Base-by-base conservation (phyloP, 768 basidiomycete genomes). In the Podaxis carcinomalis region DNA sequence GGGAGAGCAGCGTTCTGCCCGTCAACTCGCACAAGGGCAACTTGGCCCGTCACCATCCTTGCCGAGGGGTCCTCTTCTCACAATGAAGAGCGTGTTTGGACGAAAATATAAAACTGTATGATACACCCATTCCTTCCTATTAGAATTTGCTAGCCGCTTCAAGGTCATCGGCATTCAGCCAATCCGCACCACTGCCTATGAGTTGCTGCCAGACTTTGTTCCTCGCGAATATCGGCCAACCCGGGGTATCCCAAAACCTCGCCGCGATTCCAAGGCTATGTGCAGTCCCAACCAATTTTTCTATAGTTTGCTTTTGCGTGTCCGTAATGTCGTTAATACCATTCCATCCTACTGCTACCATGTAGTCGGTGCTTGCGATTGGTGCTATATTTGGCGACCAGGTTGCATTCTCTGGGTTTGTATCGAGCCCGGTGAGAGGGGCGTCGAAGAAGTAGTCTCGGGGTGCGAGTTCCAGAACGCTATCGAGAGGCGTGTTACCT, bases 1-100 rank as follows among this genome's bases (percentile, higher is more conserved):
- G 0, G 86, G 86, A 42, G 87, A 88, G 51, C 78, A 76, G 27
- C 78, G 80, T 44, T 78, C 83, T 47, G 83, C 82, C 9, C 72
- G 88, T 47, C 75, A 76, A 52, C 69, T 89, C 7, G 81, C 84
- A 32, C 80, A 79, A 66, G 88, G 86, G 50, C 75, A 76, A 21
- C 76, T 86, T 47, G 77, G 77, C 55, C 59, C 65, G 32, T 44
- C 72, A 70, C 47, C 65, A 57, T 19, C 63, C 9, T 62, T 71
- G 11, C 58, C 63, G 37, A 69, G 69, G 10, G 35, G 69, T 36
- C 61, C 65, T 65, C 40, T 66, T 27, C 59, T 75, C 51, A 69
- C 65, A 39, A 66, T 75, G 69, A 67, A 68, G 50, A 66, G 68
- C 44, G 67, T 76, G 14, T 76, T 76, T 66, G 72, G 69, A 42